Base-by-base conservation (phyloP, 495 filamentous ascomycete genomes). In the Annulohypoxylon nitens region DNA sequence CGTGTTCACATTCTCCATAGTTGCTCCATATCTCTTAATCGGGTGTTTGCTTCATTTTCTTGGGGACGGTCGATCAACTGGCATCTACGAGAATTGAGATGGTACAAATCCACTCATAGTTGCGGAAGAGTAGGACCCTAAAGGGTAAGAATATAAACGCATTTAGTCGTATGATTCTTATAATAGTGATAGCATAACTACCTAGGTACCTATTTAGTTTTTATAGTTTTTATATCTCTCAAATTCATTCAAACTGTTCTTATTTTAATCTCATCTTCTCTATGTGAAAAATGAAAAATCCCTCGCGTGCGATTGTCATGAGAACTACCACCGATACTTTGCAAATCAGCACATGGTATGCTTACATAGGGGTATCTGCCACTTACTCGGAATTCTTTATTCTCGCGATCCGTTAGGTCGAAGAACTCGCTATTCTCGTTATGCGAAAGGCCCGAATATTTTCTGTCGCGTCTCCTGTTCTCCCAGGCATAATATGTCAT, bases 381-480 rank as follows among this genome's bases (percentile, higher is more conserved):
- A 66, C 74, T 67, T 66, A 76, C 74, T 33, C 74, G 54, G 23
- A 76, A 88, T 79, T 89, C 87, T 66, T 83, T 69, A 64, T 88
- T 88, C 80, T 88, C 86, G 33, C 83, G 67, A 77, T 88, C 87
- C 34, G 87, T 89, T 82, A 88, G 74, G 78, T 88, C 86, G 70
- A 84, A 81, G 50, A 89, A 89, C 16, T 86, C 87, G 64, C 70
- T 76, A 37, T 76, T 70, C 53, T 70, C 63, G 39, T 37, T 54
- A 41, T 76, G 74, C 30, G 81, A 80, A 74, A 82, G 76, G 64
- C 81, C 77, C 2, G 79, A 78, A 67, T 87, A 80, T 11, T 84
- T 79, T 0, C 77, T 75, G 76, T 90, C 88, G 8, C 88, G 84
- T 58, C 84, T 83, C 74, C 81, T 77, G 62, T 90, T 91, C 77